phyloP scores from a whole-genome alignment of 495 filamentous ascomycete species.

The Penicillium soppii region DNA sequence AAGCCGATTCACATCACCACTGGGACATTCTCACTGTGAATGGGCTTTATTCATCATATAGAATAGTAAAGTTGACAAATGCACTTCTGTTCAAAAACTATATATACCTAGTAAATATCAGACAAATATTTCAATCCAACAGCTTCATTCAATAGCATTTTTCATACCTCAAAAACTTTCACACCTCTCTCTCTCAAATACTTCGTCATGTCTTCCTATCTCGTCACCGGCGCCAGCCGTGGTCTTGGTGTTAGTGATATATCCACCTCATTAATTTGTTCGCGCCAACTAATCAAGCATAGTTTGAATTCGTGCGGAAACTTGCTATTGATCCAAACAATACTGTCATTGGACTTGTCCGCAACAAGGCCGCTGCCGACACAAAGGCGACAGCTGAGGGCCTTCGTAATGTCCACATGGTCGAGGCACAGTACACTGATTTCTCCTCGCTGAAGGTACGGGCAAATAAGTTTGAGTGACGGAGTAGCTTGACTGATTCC shows the following conservation, averaged over 20 bases:
- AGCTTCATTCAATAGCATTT: not conserved
- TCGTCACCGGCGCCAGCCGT: slow-evolving; percentile 37
- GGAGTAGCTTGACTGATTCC: slow-evolving; percentile 5
- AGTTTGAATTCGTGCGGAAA: slow-evolving; percentile 16
- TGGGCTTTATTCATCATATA: not conserved
- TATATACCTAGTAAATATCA: not conserved
- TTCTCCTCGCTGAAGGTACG: slow-evolving; percentile 30
- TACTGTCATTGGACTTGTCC: slow-evolving; percentile 43
- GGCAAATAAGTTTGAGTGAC: not conserved
- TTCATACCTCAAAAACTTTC: not conserved
- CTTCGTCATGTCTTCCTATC: slow-evolving; percentile 31
- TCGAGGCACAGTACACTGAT: slow-evolving; percentile 44
- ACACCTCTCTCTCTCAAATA: not conserved
- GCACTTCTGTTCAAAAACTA: not conserved
- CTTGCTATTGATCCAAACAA: slow-evolving; percentile 36
- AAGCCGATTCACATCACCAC: not conserved
- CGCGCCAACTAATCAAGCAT: not conserved
- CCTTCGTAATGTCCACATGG: slow-evolving; percentile 44
- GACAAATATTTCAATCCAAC: not conserved
- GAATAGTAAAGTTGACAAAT: not conserved
- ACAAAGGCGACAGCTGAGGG: slow-evolving; percentile 8
- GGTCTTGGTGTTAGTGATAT: slow-evolving; percentile 3
- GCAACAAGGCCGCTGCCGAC: slow-evolving; percentile 35
- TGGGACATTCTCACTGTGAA: too few relatives aligned
- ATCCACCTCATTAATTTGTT: too few relatives aligned